These are phyloP conservation scores for Globisporangium radiosum DNA, from an alignment of 352 stramenopile genomes.

Conservation along the genomic window DNA sequence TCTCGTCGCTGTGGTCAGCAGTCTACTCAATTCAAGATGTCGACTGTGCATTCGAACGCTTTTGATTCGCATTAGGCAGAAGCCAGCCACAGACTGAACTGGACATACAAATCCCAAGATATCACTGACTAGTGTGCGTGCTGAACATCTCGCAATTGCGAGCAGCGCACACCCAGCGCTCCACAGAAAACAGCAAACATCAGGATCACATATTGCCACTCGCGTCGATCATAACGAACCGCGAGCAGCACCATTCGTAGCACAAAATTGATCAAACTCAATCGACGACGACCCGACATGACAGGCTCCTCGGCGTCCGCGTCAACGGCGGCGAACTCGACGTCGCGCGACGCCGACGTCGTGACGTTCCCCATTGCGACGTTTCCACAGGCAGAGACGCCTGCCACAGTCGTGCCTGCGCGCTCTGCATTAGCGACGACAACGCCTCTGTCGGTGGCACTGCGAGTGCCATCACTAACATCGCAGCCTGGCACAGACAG, in stretches of 20 bases:
- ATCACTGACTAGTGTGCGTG: too few relatives aligned
- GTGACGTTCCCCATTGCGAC: slow-evolving; percentile 6
- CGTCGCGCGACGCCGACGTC: slow-evolving; percentile 13
- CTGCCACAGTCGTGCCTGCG: not conserved
- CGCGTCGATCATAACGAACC: slow-evolving; percentile 2
- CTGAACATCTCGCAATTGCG: too few relatives aligned
- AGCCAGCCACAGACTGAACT: too few relatives aligned
- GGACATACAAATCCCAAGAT: too few relatives aligned
- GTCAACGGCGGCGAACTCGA: slow-evolving; percentile 13
- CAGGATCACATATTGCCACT: too few relatives aligned
- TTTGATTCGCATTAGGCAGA: too few relatives aligned
- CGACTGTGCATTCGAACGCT: too few relatives aligned
- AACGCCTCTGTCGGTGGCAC: not conserved
- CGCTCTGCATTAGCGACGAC: not conserved
- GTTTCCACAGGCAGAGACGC: slow-evolving; percentile 10
- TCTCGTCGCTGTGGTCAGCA: too few relatives aligned
- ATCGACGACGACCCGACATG: not conserved
- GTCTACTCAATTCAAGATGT: too few relatives aligned
- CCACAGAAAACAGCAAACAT: too few relatives aligned
- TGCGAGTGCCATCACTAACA: not conserved
- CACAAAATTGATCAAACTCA: not conserved
- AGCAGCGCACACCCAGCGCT: too few relatives aligned
- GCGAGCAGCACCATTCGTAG: not conserved
- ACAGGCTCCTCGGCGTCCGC: slow-evolving; percentile 14
- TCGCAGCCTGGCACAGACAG: not conserved